These are phyloP conservation scores for Megacollybia marginata DNA, from an alignment of 768 basidiomycete species.

Conservation along the genomic window DNA sequence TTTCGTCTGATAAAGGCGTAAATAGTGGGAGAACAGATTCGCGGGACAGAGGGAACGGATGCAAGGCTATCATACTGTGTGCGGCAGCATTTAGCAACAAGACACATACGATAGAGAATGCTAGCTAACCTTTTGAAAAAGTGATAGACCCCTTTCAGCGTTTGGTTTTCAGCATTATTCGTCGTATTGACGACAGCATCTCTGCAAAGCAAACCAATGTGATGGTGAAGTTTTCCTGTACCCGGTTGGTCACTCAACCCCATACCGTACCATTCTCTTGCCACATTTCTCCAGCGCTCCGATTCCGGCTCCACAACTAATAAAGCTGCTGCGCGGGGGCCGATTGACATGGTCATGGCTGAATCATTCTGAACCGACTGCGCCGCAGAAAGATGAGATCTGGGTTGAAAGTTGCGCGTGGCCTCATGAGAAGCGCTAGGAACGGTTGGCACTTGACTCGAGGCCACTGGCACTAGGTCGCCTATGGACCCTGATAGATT, in stretches of 20 bases:
- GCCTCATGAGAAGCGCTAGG: not conserved
- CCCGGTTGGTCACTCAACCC: conserved; percentile 88
- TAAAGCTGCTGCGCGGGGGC: conserved; percentile 71
- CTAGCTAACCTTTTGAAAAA: conserved; percentile 84
- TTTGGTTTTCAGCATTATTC: conserved; percentile 49
- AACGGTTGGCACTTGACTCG: not conserved
- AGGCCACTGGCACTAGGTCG: conserved; percentile 47
- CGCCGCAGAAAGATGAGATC: not conserved
- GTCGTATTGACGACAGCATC: conserved; percentile 36
- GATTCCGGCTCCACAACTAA: conserved; percentile 79
- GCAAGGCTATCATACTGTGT: conserved; percentile 79
- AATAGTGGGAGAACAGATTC: conserved; percentile 90
- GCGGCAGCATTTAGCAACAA: not conserved
- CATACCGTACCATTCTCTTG: conserved; percentile 87
- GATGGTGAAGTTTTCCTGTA: conserved; percentile 92
- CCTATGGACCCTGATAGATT: conserved; percentile 37
- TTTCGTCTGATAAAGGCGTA: conserved; percentile 65
- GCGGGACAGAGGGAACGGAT: conserved; percentile 81
- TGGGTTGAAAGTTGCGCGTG: not conserved
- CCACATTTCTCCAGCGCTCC: conserved; percentile 85
- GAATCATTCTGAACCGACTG: not conserved
- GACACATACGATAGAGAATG: conserved; percentile 1
- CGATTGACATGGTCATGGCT: conserved; percentile 35
- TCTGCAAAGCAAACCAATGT: conserved; percentile 80
- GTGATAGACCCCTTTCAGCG: conserved; percentile 83